These are phyloP conservation scores for Sonneratia caseolaris DNA, from an alignment of 345 rosid genomes.

Conservation along the genomic window DNA sequence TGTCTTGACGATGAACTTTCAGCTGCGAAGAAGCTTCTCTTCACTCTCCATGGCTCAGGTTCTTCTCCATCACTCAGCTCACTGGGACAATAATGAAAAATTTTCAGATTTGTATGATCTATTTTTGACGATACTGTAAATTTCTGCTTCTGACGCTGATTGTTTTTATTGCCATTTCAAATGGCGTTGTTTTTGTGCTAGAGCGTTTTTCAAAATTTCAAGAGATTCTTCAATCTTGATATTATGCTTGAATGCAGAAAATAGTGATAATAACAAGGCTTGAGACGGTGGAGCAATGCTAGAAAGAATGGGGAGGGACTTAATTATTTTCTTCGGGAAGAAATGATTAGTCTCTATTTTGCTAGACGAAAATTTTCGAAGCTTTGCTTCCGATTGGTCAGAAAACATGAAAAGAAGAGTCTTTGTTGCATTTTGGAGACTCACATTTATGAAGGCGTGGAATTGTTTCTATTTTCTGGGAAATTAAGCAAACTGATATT, in stretches of 20 bases:
- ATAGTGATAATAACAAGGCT: background rate
- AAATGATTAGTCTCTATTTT: background rate
- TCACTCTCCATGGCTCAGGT: constrained; percentile 6
- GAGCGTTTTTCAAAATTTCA: background rate
- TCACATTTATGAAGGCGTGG: background rate
- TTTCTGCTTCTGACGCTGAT: background rate
- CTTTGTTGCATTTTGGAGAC: background rate
- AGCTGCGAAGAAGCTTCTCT: constrained; percentile 2
- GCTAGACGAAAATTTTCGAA: background rate
- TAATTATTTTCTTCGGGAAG: background rate
- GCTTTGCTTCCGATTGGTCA: background rate
- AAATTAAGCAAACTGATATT: background rate
- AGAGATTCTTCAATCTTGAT: background rate
- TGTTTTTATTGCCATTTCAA: background rate
- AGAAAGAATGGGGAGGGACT: background rate
- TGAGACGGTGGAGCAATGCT: background rate
- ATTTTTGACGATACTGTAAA: background rate
- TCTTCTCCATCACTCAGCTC: background rate
- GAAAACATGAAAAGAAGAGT: background rate
- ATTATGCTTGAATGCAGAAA: background rate
- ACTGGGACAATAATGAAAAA: background rate
- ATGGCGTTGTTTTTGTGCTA: background rate
- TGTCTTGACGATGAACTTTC: background rate
- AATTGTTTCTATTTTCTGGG: background rate
- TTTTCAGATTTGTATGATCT: background rate